phyloP scores from a whole-genome alignment of 2,329 filamentous ascomycete genomes.

The Colletotrichum spaethianum region DNA sequence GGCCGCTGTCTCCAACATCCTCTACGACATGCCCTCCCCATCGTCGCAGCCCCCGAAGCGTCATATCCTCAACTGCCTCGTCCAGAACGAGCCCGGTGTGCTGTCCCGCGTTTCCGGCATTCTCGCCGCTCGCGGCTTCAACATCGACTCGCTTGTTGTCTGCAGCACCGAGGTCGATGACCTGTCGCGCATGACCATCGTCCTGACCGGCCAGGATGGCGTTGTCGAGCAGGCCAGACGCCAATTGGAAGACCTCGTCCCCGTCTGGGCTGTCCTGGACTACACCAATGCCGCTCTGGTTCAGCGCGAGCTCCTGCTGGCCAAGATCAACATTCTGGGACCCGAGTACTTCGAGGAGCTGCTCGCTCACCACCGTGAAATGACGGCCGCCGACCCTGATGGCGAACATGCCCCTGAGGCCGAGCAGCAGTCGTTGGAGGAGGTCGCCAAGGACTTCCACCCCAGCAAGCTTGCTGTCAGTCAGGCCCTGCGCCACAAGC shows the following conservation, averaged over 20 bases:
- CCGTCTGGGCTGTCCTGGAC: constrained; percentile 98
- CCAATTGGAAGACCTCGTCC: constrained; percentile 96
- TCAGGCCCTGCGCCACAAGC: constrained; percentile 94
- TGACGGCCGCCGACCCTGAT: constrained; percentile 65
- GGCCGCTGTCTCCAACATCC: constrained; percentile 96
- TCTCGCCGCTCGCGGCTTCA: constrained; percentile 95
- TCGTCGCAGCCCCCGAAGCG: constrained; percentile 89
- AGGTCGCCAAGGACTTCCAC: constrained; percentile 81
- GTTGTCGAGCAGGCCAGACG: constrained; percentile 97
- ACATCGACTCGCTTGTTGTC: constrained; percentile 98
- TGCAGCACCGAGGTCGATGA: constrained; percentile 98
- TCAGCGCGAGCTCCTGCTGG: constrained; percentile 93
- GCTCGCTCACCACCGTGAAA: constrained; percentile 94
- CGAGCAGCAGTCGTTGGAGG: constrained; percentile 59
- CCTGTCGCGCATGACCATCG: constrained; percentile 98
- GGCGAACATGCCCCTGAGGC: constrained; percentile 60
- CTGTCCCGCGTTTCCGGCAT: constrained; percentile 97
- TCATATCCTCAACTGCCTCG: constrained; percentile 97
- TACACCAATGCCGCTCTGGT: constrained; percentile 94
- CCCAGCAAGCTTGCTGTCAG: constrained; percentile 88
- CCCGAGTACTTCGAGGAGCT: constrained; percentile 99
- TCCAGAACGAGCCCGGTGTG: constrained; percentile 98
- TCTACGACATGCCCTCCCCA: constrained; percentile 95
- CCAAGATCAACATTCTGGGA: constrained; percentile 96
- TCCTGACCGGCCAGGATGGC: constrained; percentile 94